Base-by-base conservation (phyloP, 2,329 filamentous ascomycete species). In the Trichoderma koningiopsis region DNA sequence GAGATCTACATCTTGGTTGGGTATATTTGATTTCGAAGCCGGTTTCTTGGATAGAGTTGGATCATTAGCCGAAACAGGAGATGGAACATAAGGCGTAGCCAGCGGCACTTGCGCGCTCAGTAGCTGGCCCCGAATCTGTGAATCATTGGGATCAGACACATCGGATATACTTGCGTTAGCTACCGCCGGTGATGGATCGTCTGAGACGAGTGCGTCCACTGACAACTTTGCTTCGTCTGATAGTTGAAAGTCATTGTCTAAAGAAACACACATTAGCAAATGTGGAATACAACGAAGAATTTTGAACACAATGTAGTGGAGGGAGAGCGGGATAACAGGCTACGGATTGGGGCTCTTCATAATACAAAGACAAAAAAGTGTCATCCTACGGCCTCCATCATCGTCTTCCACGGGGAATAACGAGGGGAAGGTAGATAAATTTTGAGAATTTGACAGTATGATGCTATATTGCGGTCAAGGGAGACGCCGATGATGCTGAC, bases 191-290 rank as follows among this genome's bases (percentile, higher is more conserved):
- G 72, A 74, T 11, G 73, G 70, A n/a, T 87, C 81, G 75, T 92
- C 90, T 27, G 89, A 87, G 14, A 92, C 90, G 4, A 92, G 80
- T 4, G 89, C 89, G 76, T 92, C 90, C 52, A 92, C 87, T n/a
- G 86, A 89, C 55, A 83, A 83, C 3, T 83, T 85, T 14, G 85
- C 89, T 72, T 90, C 88, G 71, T 89, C 88, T 57, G 90, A 81
- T 13, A 85, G 86, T 69, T 83, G 82, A n/a, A 88, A 78, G 61
- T 88, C 86, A 75, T 91, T 88, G 79, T 91, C 89, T 92, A 81
- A 73, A 76, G 74, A 76, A 76, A 76, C 74, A 66, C 74, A 66
- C 74, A 78, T 87, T 81, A 87, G 83, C 82, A 76, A 72, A 72
- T 72, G 68, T 70, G 65, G 71, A 59, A 40, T 52, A 33, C 29